Percentiles rank a stretch among this genome's conserved stretches.
Conservation (phyloP, 2,329 filamentous ascomycete species). For the Ustulina deusta region DNA sequence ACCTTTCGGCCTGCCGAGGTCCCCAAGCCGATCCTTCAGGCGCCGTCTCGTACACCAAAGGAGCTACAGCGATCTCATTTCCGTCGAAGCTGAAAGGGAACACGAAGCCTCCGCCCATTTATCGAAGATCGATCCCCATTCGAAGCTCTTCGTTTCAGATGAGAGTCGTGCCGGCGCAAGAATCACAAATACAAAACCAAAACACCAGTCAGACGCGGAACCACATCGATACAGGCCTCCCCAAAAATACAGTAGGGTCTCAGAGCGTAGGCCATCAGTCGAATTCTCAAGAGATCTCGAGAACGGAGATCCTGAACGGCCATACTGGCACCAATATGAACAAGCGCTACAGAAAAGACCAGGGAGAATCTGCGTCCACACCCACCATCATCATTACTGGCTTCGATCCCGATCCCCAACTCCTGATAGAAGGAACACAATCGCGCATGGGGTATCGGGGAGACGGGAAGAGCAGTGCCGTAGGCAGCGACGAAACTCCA, state of each 20-base stretch:
- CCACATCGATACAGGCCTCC: slow-evolving; percentile 29
- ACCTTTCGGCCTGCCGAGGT: slow-evolving; percentile 18
- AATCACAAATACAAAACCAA: slow-evolving; percentile 29
- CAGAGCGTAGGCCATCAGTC: slow-evolving; percentile 29
- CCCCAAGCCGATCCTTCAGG: slow-evolving; percentile 25
- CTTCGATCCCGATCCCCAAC: slow-evolving; percentile 52
- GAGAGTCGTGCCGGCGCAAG: slow-evolving; percentile 23
- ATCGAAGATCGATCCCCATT: slow-evolving; percentile 46
- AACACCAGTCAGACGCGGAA: slow-evolving; percentile 31
- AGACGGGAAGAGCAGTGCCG: slow-evolving; percentile 20
- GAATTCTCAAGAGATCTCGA: not conserved
- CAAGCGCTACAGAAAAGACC: slow-evolving; percentile 30
- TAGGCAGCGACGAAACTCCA: slow-evolving; percentile 26
- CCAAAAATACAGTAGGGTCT: slow-evolving; percentile 21
- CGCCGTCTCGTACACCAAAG: slow-evolving; percentile 35
- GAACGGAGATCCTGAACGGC: not conserved
- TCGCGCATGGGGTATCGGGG: slow-evolving; percentile 11
- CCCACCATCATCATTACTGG: slow-evolving; percentile 74
- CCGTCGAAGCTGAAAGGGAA: slow-evolving; percentile 50
- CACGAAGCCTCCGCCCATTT: slow-evolving; percentile 48
- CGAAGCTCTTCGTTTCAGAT: slow-evolving; percentile 39
- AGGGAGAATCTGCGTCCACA: slow-evolving; percentile 62
- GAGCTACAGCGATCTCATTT: slow-evolving; percentile 56
- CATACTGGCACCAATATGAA: slow-evolving; percentile 17
- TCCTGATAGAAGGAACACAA: slow-evolving; percentile 28